These are phyloP conservation scores for Lolium rigidum DNA, from an alignment of 176 grass and related monocot species.

Conservation along the genomic window DNA sequence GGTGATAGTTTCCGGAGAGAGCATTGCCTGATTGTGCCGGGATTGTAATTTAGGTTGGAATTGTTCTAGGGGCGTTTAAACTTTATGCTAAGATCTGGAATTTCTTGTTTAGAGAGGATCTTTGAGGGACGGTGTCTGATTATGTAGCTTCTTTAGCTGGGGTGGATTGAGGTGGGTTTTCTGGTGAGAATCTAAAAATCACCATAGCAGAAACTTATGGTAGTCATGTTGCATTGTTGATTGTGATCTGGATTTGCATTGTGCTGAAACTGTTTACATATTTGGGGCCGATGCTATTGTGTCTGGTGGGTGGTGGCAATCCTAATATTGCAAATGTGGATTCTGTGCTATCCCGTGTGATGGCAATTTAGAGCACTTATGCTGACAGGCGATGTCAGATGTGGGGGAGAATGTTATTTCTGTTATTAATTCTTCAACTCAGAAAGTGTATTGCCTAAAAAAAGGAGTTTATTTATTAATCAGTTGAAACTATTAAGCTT, in stretches of 20 bases:
- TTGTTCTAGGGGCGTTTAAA: background rate
- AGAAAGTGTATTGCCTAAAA: background rate
- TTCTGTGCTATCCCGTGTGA: background rate
- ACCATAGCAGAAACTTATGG: background rate
- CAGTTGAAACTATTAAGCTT: background rate
- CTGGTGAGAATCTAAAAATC: no score
- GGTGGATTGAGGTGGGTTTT: no score
- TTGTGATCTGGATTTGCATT: background rate
- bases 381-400: background rate
- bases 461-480: background rate
- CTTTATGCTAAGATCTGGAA: conserved; percentile 1
- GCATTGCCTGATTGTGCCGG: background rate
- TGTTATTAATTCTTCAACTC: background rate
- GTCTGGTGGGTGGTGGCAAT: background rate
- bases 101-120: background rate
- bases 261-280: background rate
- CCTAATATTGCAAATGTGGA: conserved; percentile 10
- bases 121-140: background rate
- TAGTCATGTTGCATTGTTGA: background rate
- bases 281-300: background rate
- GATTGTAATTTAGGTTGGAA: background rate
- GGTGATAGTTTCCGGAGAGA: no score
- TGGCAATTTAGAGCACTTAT: background rate
- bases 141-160: background rate
- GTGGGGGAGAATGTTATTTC: background rate